Base-by-base conservation (phyloP, 306 rosid species). In the Rubus parviflorus region DNA sequence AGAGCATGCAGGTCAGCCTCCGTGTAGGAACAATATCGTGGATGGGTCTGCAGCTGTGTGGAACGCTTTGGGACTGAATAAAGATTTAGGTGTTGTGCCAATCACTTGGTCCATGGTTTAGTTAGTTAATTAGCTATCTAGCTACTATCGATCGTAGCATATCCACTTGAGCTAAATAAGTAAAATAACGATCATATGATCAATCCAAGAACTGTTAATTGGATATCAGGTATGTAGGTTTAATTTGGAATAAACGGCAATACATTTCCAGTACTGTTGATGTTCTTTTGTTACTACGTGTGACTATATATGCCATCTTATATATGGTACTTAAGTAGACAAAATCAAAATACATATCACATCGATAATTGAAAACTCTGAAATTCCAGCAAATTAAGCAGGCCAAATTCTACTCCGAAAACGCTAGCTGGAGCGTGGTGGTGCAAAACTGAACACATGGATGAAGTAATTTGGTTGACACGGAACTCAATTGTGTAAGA, bases 21-120 rank as follows among this genome's bases (percentile, higher is more conserved):
- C 90, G 0, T 87, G 93, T 19, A 58, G 23, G 10, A 85, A 83
- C 8, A 79, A 86, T 35, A 79, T 86, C 4, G 90, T 86, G 6
- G 93, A 89, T 77, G 91, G 85, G 2, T 89, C 93, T 0, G 1
- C 80, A 23, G 85, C 85, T 0, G 88, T 85, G 22, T 87, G 93
- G 93, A 56, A 79, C 2, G 89, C 85, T 2, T 49, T 87, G 3
- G 84, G 85, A 43, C 68, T 81, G 15, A 0, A 87, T 35, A 51
- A 65, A 1, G 54, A 79, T 23, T 20, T 5, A 17, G 90, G 86
- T 4, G 35, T 41, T 9, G 80, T 23, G 12, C 38, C 53, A 37
- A 81, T 89, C 15, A 81, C 86, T 42, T 89, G 93, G 90, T 62
- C 93, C 9, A 77, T 86, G 79, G 85, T 58, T 7, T 83, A 16